Percentiles rank a stretch among this genome's conserved stretches.
Conservation (phyloP, 2,329 filamentous ascomycete species). For the Talaromyces atroroseus region DNA sequence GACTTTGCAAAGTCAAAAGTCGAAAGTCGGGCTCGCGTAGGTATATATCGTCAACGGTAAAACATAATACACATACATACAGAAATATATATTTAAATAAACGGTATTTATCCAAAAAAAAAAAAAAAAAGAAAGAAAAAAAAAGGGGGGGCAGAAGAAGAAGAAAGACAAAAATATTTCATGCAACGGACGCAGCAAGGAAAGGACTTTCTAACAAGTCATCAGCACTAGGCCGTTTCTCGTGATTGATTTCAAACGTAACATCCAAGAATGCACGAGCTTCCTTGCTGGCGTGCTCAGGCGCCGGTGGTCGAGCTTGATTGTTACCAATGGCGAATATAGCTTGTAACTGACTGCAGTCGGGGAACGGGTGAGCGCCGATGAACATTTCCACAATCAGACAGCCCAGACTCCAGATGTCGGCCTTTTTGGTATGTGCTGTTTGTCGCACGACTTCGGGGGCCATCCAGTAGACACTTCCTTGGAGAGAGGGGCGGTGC, state of each 20-base stretch:
- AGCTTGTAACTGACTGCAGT: conserved; percentile 93
- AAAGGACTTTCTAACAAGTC: conserved; percentile 82
- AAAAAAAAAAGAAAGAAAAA: neutral
- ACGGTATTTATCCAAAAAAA: neutral
- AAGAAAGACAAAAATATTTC: neutral
- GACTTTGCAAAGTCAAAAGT: neutral
- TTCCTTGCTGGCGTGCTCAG: conserved; percentile 77
- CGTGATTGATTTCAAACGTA: conserved; percentile 95
- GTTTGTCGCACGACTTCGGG: conserved; percentile 98
- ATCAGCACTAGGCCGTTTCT: conserved; percentile 84
- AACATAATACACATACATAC: neutral
- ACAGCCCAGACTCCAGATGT: conserved; percentile 97
- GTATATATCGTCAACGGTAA: neutral
- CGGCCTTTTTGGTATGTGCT: conserved; percentile 94
- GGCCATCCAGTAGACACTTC: conserved; percentile 99
- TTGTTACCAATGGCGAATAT: conserved; percentile 97
- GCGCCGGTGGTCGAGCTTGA: conserved; percentile 80
- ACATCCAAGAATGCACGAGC: conserved; percentile 75
- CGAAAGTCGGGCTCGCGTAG: neutral
- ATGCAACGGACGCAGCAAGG: conserved; percentile 57
- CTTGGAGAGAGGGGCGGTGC: conserved; percentile 72
- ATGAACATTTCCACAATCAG: conserved; percentile 99
- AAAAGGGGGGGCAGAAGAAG: too few species aligned
- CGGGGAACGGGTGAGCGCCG: conserved; percentile 89
- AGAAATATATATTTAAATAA: neutral